Evolutionary conservation across 2,329 filamentous ascomycete species (phyloP).

Genomic region (Neocatenulostroma microsporum): DNA sequence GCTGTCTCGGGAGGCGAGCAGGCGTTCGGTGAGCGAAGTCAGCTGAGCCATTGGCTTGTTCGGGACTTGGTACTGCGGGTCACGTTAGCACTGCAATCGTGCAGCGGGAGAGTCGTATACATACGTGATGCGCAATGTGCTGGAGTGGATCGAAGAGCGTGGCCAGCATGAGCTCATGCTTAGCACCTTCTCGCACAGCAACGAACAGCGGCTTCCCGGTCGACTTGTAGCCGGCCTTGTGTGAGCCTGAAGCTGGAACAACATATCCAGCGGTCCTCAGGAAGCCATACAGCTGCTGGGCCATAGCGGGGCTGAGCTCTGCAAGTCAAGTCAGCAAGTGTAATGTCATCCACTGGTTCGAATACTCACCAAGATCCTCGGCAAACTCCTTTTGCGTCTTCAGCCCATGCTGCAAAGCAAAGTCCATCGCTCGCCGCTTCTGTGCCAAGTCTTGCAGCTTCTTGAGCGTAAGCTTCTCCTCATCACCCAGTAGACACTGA

Average conservation of each 20-base stretch:
- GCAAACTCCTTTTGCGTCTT: conserved; percentile 14
- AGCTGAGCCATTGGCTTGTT: conserved; percentile 1
- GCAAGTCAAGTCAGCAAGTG: too few relatives aligned
- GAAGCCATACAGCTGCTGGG: conserved; percentile 11
- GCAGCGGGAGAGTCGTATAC: too few relatives aligned
- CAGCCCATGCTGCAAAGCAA: conserved; percentile 17
- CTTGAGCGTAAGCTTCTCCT: conserved; percentile 12
- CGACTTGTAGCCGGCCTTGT: conserved; percentile 12
- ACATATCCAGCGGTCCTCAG: conserved; percentile 20
- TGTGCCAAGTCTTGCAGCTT: conserved; percentile 16
- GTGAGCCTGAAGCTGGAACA: conserved; percentile 10
- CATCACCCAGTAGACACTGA: conserved; percentile 31
- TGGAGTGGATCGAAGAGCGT: conserved; percentile 22
- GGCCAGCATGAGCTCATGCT: conserved; percentile 18
- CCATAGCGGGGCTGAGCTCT: conserved; percentile 1
- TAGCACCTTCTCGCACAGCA: conserved; percentile 12
- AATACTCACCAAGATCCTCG: conserved; percentile 15
- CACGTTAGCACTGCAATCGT: conserved; percentile 1
- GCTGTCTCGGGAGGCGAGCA: conserved; percentile 7
- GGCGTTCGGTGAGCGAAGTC: conserved; percentile 9
- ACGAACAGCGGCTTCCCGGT: conserved; percentile 17
- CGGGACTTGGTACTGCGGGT: conserved; percentile 5
- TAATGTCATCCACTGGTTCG: too few relatives aligned
- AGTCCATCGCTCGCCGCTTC: conserved; percentile 20
- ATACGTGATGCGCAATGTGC: conserved; percentile 18